These are phyloP conservation scores for Lachancea sp. DNA, from an alignment of 805 yeast species.

Conservation along the genomic window DNA sequence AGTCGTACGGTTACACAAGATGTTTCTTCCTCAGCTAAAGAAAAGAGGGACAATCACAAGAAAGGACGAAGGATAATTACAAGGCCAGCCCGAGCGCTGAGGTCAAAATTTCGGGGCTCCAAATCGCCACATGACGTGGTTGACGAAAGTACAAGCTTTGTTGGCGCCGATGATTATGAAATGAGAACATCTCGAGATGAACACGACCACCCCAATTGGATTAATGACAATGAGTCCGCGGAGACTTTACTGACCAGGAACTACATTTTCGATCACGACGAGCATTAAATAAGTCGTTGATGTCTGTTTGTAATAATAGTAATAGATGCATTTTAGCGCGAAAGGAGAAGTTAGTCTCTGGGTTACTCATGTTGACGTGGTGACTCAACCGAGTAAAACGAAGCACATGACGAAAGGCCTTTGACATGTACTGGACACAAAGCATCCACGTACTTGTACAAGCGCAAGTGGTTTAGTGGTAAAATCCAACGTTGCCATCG, in stretches of 20 bases:
- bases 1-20: not conserved
- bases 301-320: too few species aligned
- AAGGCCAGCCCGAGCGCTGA: constrained; percentile 2
- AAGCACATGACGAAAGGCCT: too few species aligned
- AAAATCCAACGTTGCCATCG: constrained; percentile 33
- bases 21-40: not conserved
- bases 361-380: too few species aligned
- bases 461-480: constrained; percentile 32
- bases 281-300: constrained; percentile 5
- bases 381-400: too few species aligned
- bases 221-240: constrained; percentile 16
- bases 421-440: too few species aligned
- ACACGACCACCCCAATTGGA: not conserved
- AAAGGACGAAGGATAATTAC: not conserved
- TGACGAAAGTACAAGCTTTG: not conserved
- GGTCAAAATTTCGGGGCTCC: not conserved
- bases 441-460: not conserved
- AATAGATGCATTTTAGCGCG: too few species aligned
- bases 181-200: not conserved
- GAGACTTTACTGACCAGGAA: constrained; percentile 31
- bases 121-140: not conserved
- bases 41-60: not conserved
- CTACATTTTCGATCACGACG: constrained; percentile 22
- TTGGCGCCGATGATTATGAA: not conserved
- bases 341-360: too few species aligned